Percentiles rank a stretch among this genome's conserved stretches.
Evolutionary conservation across 495 filamentous ascomycete genomes (phyloP).

Genomic region (Penicillium paxilli): DNA sequence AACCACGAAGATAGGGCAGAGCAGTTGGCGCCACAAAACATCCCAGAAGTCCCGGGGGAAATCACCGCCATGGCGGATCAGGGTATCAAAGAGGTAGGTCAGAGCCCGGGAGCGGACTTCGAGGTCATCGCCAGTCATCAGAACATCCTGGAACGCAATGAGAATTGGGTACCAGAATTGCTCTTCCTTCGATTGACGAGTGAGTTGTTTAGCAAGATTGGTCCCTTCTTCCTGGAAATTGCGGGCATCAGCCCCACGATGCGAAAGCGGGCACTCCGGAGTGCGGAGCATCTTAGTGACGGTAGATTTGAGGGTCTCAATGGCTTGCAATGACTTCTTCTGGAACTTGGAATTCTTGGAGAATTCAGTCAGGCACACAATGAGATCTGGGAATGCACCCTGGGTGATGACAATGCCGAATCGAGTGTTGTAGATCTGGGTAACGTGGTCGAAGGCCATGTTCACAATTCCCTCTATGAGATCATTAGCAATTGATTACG

Average conservation of each 20-base stretch:
- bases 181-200: slow-evolving; percentile 75
- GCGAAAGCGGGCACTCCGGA: slow-evolving; percentile 89
- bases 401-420: slow-evolving; percentile 96
- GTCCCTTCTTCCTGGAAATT: slow-evolving; percentile 44
- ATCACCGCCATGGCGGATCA: slow-evolving; percentile 85
- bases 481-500: neutral
- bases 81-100: slow-evolving; percentile 91
- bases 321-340: slow-evolving; percentile 95
- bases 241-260: slow-evolving; percentile 43
- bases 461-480: slow-evolving; percentile 84
- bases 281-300: slow-evolving; percentile 93
- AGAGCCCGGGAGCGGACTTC: slow-evolving; percentile 90
- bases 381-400: slow-evolving; percentile 92
- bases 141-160: slow-evolving; percentile 96
- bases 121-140: slow-evolving; percentile 99
- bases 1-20: slow-evolving; percentile 98
- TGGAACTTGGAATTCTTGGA: slow-evolving; percentile 97
- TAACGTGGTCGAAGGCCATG: slow-evolving; percentile 93
- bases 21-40: slow-evolving; percentile 91
- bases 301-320: slow-evolving; percentile 89
- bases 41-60: slow-evolving; percentile 98
- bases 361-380: slow-evolving; percentile 96
- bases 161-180: slow-evolving; percentile 98
- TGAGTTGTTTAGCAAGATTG: slow-evolving; percentile 51
- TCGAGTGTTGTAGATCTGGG: slow-evolving; percentile 95